Evolutionary conservation across 2,329 filamentous ascomycete genomes (phyloP).

Genomic region (Pseudogymnoascus sp.): DNA sequence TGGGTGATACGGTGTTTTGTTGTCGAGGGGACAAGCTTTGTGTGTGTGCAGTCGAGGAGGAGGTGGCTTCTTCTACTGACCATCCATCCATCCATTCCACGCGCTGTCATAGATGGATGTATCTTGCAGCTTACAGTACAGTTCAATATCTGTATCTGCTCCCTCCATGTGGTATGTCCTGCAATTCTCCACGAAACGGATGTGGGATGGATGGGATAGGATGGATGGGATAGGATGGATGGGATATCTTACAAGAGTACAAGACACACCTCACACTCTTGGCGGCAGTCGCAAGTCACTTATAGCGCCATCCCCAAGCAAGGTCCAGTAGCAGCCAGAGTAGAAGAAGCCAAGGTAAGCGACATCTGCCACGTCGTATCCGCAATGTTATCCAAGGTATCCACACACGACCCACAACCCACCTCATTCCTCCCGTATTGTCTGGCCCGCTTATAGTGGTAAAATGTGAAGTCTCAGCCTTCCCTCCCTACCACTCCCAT

Average conservation of each 20-base stretch:
- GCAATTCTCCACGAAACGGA: not conserved
- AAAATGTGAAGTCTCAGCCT: not conserved
- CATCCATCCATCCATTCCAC: not conserved
- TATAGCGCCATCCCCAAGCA: not conserved
- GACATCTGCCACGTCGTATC: not conserved
- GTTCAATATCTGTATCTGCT: not conserved
- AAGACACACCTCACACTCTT: not conserved
- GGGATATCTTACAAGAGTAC: not conserved
- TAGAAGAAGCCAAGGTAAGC: not conserved
- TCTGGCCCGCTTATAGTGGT: not conserved
- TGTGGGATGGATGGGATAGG: not conserved
- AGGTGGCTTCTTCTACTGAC: not conserved
- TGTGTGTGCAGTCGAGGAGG: not conserved
- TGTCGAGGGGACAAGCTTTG: not conserved
- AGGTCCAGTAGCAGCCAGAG: not conserved
- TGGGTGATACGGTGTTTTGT: not conserved
- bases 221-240: not conserved
- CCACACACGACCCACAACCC: not conserved
- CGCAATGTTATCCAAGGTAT: not conserved
- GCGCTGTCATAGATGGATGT: not conserved
- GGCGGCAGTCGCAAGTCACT: not conserved
- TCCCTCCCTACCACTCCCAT: not conserved
- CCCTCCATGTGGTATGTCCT: too few species aligned
- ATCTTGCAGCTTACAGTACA: not conserved
- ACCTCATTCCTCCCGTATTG: not conserved